Evolutionary conservation across 108 stramenopile genomes (phyloP).

Genomic region (Stephanodiscus triporus): DNA sequence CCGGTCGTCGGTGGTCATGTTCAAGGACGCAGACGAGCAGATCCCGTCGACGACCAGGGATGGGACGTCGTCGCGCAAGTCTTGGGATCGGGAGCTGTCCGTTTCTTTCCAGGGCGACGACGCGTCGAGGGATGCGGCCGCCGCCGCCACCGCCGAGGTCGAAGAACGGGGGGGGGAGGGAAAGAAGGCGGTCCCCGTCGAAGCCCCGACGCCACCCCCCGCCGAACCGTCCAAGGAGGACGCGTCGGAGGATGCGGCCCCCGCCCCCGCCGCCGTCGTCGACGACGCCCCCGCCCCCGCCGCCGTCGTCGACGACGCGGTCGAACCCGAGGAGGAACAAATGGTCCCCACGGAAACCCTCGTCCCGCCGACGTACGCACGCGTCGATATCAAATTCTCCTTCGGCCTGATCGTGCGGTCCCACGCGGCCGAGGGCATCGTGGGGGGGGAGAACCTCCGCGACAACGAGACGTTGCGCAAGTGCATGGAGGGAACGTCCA

Average conservation of each 20-base stretch:
- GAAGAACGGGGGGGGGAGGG: no score
- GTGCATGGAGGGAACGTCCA: slow-evolving; percentile 46
- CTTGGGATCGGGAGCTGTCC: no score
- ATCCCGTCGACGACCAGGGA: no score
- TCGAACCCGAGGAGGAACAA: slow-evolving; percentile 10
- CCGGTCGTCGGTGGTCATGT: background rate
- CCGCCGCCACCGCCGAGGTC: no score
- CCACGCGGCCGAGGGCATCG: slow-evolving; percentile 17
- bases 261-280: background rate
- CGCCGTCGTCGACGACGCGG: background rate
- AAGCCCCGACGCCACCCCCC: no score
- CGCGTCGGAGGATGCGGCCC: no score
- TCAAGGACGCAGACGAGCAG: background rate
- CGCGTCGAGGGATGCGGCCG: no score
- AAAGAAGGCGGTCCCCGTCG: no score
- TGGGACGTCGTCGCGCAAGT: no score
- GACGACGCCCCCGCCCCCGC: background rate
- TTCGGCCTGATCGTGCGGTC: slow-evolving; percentile 47
- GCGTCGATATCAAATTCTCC: slow-evolving; percentile 51
- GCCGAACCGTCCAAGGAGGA: no score
- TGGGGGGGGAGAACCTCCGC: slow-evolving; percentile 32
- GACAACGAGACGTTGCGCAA: slow-evolving; percentile 48
- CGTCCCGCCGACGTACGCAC: slow-evolving; percentile 32
- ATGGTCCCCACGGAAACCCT: background rate
- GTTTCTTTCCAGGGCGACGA: no score